Conservation (phyloP, 768 basidiomycete genomes). For the Antrodiella citrinella region DNA sequence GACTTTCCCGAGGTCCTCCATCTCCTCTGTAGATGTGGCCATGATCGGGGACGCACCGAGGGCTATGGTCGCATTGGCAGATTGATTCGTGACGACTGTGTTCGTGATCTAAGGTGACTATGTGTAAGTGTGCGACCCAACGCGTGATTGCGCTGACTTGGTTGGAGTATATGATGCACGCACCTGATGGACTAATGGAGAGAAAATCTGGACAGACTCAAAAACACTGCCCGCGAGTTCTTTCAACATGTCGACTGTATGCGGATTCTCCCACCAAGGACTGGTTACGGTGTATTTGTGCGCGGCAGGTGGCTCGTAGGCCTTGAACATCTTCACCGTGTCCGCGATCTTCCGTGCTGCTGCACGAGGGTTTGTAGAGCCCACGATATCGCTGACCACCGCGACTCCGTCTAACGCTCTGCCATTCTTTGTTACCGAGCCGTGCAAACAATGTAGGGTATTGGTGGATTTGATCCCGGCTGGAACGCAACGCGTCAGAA, state of each 20-base stretch:
- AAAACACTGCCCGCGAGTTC: slow-evolving; percentile 42
- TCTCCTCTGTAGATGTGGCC: slow-evolving; percentile 79
- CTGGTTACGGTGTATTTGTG: too few species aligned
- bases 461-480: slow-evolving; percentile 85
- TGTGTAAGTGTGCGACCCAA: too few species aligned
- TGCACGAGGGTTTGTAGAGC: slow-evolving; percentile 44
- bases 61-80: slow-evolving; percentile 84
- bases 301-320: slow-evolving; percentile 10
- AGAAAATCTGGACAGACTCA: slow-evolving; percentile 37
- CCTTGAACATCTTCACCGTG: slow-evolving; percentile 38
- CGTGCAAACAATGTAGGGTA: slow-evolving; percentile 66
- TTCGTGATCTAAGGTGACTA: slow-evolving; percentile 92
- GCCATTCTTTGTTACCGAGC: slow-evolving; percentile 49
- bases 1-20: slow-evolving; percentile 64
- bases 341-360: slow-evolving; percentile 39
- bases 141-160: background rate
- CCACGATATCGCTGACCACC: slow-evolving; percentile 81
- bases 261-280: too few species aligned
- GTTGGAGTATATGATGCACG: background rate
- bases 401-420: slow-evolving; percentile 75
- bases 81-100: slow-evolving; percentile 81
- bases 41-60: slow-evolving; percentile 90
- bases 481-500: slow-evolving; percentile 20
- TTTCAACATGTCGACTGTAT: slow-evolving; percentile 29
- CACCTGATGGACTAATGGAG: slow-evolving; percentile 81